Conservation (phyloP, 2,329 filamentous ascomycete genomes). For the Emmonsiellopsis sp. region DNA sequence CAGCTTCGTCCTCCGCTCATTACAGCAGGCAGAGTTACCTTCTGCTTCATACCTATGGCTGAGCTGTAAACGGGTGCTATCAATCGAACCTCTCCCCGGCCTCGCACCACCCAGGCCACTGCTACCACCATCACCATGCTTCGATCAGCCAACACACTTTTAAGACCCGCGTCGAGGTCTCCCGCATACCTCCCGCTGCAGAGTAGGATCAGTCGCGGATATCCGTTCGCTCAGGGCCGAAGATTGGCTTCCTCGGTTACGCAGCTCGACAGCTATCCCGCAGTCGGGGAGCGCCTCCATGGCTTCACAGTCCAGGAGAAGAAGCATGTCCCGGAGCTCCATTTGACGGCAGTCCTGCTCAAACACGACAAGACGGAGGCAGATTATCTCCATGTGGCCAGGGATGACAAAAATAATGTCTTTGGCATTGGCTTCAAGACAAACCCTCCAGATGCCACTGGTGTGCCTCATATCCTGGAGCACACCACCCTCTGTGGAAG, state of each 20-base stretch:
- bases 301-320: constrained; percentile 85
- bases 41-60: no score
- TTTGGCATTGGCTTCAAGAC: constrained; percentile 99
- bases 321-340: constrained; percentile 88
- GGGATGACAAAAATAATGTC: constrained; percentile 97
- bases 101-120: not conserved
- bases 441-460: constrained; percentile 92
- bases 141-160: constrained; percentile 3
- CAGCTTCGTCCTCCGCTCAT: no score
- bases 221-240: not conserved
- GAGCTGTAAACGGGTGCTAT: no score
- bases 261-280: constrained; percentile 65
- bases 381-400: constrained; percentile 88
- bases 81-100: no score
- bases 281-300: constrained; percentile 75
- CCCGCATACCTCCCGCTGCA: not conserved
- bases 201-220: not conserved
- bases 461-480: constrained; percentile 92
- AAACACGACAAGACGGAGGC: constrained; percentile 93
- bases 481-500: constrained; percentile 96
- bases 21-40: no score
- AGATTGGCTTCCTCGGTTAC: constrained; percentile 53
- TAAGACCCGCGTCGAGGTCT: constrained; percentile 3
- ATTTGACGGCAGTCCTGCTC: constrained; percentile 82
- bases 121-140: constrained; percentile 5